Evolutionary conservation across 2,329 filamentous ascomycete species (phyloP).

Genomic region (Calonectria honghensis): DNA sequence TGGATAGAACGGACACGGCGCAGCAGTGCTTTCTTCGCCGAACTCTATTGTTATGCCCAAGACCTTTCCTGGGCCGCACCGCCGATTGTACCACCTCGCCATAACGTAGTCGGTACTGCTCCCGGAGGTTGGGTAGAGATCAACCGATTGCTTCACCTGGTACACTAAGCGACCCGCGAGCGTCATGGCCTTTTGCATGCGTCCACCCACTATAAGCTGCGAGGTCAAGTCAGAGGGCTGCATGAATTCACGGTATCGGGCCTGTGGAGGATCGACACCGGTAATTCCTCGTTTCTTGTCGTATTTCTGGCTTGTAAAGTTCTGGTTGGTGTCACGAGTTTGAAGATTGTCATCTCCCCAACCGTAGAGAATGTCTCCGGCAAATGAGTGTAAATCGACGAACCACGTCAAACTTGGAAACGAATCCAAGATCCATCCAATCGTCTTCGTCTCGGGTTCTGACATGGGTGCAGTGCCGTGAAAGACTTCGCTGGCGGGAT

Average conservation of each 20-base stretch:
- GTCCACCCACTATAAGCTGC: slow-evolving; percentile 57
- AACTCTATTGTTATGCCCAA: slow-evolving; percentile 69
- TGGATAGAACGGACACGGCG: slow-evolving; percentile 67
- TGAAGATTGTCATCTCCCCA: slow-evolving; percentile 76
- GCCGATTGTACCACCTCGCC: slow-evolving; percentile 62
- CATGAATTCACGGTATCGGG: slow-evolving; percentile 68
- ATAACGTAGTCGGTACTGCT: slow-evolving; percentile 69
- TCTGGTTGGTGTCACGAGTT: slow-evolving; percentile 65
- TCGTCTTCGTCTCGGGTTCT: slow-evolving; percentile 73
- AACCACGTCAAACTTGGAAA: slow-evolving; percentile 73
- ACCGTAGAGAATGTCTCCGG: slow-evolving; percentile 71
- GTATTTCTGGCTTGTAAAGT: slow-evolving; percentile 71
- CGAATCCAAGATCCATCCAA: slow-evolving; percentile 71
- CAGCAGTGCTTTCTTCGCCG: slow-evolving; percentile 56
- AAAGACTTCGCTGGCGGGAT: slow-evolving; percentile 68
- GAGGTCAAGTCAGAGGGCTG: slow-evolving; percentile 59
- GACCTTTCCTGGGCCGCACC: slow-evolving; percentile 61
- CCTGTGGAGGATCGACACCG: slow-evolving; percentile 58
- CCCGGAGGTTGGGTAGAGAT: slow-evolving; percentile 68
- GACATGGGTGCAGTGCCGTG: slow-evolving; percentile 71
- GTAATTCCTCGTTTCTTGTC: slow-evolving; percentile 70
- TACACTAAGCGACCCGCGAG: slow-evolving; percentile 62
- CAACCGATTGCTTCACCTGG: slow-evolving; percentile 61
- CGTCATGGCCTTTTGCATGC: slow-evolving; percentile 64
- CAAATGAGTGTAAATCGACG: slow-evolving; percentile 74